Percentiles rank a stretch among this genome's conserved stretches.
Conservation (phyloP, 441 rosid species). For the Gossypium gossypioides region DNA sequence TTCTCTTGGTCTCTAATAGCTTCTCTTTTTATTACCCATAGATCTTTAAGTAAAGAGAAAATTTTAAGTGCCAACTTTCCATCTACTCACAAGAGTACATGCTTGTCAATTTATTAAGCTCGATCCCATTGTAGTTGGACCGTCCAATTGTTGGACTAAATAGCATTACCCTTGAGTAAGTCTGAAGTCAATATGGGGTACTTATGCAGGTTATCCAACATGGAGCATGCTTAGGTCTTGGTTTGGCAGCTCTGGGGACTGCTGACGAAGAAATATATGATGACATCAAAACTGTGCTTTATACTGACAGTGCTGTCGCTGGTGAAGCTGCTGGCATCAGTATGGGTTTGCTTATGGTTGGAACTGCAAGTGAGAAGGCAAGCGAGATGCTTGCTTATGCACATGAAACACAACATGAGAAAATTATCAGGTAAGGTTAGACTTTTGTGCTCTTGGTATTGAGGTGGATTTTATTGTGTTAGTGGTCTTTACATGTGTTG, state of each 20-base stretch:
- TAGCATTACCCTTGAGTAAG: background rate
- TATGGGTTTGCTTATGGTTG: conserved; percentile 95
- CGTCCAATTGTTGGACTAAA: background rate
- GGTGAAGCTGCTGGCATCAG: conserved; percentile 99
- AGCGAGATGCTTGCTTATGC: conserved; percentile 96
- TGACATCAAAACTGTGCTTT: conserved; percentile 68
- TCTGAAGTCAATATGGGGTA: conserved; percentile 1
- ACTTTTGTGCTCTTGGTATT: background rate
- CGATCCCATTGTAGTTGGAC: background rate
- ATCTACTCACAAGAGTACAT: background rate
- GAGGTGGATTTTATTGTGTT: background rate
- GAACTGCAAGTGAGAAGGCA: conserved; percentile 93
- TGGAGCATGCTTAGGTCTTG: conserved; percentile 97
- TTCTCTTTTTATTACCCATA: background rate
- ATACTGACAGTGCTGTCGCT: conserved; percentile 89
- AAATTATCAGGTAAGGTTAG: conserved; percentile 67
- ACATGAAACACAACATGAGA: conserved; percentile 96
- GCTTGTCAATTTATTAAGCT: background rate
- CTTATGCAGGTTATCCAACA: conserved; percentile 85
- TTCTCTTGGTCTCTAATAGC: background rate
- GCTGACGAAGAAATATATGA: conserved; percentile 91
- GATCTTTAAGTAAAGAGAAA: background rate
- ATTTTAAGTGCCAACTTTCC: background rate
- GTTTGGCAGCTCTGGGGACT: conserved; percentile 93
- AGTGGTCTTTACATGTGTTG: conserved; percentile 3